Base-by-base conservation (phyloP, 495 filamentous ascomycete genomes). In the Hypoxylon crocopeplum region DNA sequence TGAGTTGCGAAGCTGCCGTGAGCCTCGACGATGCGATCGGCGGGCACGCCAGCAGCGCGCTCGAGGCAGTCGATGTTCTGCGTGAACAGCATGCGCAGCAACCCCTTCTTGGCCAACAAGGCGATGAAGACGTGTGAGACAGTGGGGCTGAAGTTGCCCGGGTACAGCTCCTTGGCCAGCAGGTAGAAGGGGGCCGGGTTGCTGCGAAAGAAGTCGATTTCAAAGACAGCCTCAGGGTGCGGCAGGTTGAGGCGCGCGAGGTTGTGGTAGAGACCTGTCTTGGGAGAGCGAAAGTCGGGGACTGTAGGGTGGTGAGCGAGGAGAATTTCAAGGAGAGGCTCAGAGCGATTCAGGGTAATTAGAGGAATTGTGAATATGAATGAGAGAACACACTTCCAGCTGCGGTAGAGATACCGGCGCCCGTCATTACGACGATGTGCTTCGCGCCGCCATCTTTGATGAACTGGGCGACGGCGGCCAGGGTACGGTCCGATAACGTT, bases 1-100 rank as follows among this genome's bases (percentile, higher is more conserved):
- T 96, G 92, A 5, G 79, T 79, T 7, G 93, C 93, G 71, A 97
- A 98, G 68, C 90, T 95, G 37, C 94, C 94, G 69, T 98, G 94
- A 7, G 95, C 94, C 74, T 98, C 93, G 17, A 98, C 79, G 47
- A 98, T 91, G 73, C 83, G 83, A 4, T 94, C 84, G 0, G 76
- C 79, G 0, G 92, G 90, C 12, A 98, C 82, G 36, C 94, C 94
- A 7, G 94, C 95, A 62, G 84, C 80, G 25, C 93, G 85, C 73
- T 98, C 94, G 17, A 98, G 81, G 65, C 89, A 92, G 76, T 98
- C 94, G 65, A 98, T 97, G 70, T 98, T 98, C 71, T 98, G 94
- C 4, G 95, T 96, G 75, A 97, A 98, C 33, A 92, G 81, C 75
- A 91, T 93, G 61, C 89, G 74, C 11, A 98, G 76, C 24, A 92